These are phyloP conservation scores for Verbena officinalis DNA, from an alignment of 257 asterid species.

Conservation along the genomic window DNA sequence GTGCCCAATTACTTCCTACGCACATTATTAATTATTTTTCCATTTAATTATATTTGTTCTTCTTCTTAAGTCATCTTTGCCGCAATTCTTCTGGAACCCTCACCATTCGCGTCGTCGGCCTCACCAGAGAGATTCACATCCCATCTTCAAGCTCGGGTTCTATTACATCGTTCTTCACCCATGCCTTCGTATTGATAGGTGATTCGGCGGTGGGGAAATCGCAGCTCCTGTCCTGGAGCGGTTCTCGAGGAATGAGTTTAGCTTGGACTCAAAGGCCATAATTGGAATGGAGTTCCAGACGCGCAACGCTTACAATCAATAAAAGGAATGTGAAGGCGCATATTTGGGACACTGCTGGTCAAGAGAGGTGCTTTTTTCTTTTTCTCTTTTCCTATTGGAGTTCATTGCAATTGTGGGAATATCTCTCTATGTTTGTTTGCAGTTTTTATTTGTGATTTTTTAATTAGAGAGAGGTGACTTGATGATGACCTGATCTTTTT, in stretches of 20 bases:
- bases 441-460: neutral
- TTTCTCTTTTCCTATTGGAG: too few relatives aligned
- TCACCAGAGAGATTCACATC: too few relatives aligned
- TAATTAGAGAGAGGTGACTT: neutral
- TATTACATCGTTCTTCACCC: too few relatives aligned
- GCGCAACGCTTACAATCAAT: conserved; percentile 61
- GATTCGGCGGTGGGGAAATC: conserved; percentile 91
- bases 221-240: conserved; percentile 78
- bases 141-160: too few relatives aligned
- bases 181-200: conserved; percentile 73
- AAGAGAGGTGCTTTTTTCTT: conserved; percentile 57
- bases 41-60: too few relatives aligned
- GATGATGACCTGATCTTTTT: neutral
- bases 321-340: conserved; percentile 74
- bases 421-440: neutral
- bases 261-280: conserved; percentile 73
- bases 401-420: neutral
- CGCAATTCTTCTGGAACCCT: too few relatives aligned
- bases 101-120: too few relatives aligned
- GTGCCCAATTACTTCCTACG: too few relatives aligned
- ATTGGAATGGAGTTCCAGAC: conserved; percentile 88
- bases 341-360: conserved; percentile 97
- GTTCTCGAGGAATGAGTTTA: conserved; percentile 72
- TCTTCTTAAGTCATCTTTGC: too few relatives aligned
- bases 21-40: too few relatives aligned